phyloP scores from a whole-genome alignment of 2,329 filamentous ascomycete species.

The Cercospora brassicicola region DNA sequence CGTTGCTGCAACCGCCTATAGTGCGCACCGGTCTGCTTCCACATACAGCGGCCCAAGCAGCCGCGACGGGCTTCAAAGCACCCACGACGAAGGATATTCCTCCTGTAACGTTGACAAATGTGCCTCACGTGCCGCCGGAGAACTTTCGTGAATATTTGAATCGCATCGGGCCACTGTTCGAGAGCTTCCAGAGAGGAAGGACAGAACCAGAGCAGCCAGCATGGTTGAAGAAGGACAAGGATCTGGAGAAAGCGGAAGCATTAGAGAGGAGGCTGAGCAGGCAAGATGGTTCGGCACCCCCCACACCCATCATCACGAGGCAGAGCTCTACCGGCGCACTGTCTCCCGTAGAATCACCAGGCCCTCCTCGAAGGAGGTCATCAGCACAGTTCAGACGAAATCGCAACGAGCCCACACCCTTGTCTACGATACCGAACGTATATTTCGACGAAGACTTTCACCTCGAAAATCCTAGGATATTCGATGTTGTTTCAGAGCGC shows the following conservation, averaged over 20 bases:
- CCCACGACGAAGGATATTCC: conserved; percentile 89
- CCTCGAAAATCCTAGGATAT: conserved; percentile 91
- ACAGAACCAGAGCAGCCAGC: conserved; percentile 65
- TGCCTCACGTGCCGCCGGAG: conserved; percentile 73
- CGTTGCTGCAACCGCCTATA: conserved; percentile 86
- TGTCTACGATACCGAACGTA: conserved; percentile 87
- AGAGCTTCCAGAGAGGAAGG: conserved; percentile 81
- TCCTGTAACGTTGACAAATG: conserved; percentile 85
- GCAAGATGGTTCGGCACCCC: conserved; percentile 35
- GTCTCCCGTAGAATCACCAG: conserved; percentile 51
- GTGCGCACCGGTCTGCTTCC: conserved; percentile 82
- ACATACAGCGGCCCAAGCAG: conserved; percentile 67
- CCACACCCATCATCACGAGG: conserved; percentile 40
- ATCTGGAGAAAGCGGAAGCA: conserved; percentile 47
- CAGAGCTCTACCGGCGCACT: conserved; percentile 44
- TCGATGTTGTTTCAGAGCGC: conserved; percentile 93
- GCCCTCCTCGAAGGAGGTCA: conserved; percentile 51
- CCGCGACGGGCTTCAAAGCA: conserved; percentile 64
- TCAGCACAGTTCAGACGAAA: conserved; percentile 58
- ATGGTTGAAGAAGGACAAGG: conserved; percentile 50
- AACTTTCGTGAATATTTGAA: conserved; percentile 82
- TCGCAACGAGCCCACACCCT: conserved; percentile 72
- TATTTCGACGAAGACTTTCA: conserved; percentile 96
- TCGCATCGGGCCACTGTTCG: conserved; percentile 83
- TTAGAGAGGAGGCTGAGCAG: conserved; percentile 46